Base-by-base conservation (phyloP, 345 rosid genomes). In the Pelargonium nanum region DNA sequence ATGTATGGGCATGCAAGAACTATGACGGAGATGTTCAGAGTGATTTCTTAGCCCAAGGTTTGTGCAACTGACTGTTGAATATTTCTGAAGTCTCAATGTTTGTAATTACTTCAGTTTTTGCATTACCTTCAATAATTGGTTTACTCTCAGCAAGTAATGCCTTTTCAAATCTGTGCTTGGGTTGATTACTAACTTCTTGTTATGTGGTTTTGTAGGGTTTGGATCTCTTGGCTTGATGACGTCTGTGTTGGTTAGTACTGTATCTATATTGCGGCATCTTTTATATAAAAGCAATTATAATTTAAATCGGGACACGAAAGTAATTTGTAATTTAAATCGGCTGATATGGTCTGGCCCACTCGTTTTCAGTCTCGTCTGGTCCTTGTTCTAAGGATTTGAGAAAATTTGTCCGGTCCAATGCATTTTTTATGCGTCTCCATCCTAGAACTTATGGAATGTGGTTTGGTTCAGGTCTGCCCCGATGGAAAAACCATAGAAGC, bases 201-300 rank as follows among this genome's bases (percentile, higher is more conserved):
- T 40, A 12, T 17, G 1, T 61, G 19, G 67, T 34, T 62, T 26
- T 65, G 61, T 60, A 91, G 98, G 99, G 21, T 93, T 93, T 63
- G 99, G 99, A 24, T 93, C 97, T 60, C 99, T 93, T 74, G 99
- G 99, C 69, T 72, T 93, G 85, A 93, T 93, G 99, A 89, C 97
- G 55, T 89, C 99, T 56, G 99, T 93, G 24, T 72, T 93, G 96
- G 99, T 89, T 83, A 45, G 71, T 65, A 13, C 26, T 6, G 16
- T 13, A 0, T 62, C 1, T 62, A 58, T 55, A 20, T 13, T 53
- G 54, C n/a, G n/a, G 9, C 48, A 9, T 40, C 48, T 40, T 12
- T 12, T n/a, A n/a, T n/a, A n/a, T n/a, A n/a, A n/a, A n/a, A n/a
- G n/a, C n/a, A n/a, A n/a, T n/a, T n/a, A n/a, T n/a, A n/a, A n/a